Evolutionary conservation across 176 grass and related monocot genomes (phyloP), one percentile per base, ranked within the genome.

Genomic region (Musa schizocarpa): DNA sequence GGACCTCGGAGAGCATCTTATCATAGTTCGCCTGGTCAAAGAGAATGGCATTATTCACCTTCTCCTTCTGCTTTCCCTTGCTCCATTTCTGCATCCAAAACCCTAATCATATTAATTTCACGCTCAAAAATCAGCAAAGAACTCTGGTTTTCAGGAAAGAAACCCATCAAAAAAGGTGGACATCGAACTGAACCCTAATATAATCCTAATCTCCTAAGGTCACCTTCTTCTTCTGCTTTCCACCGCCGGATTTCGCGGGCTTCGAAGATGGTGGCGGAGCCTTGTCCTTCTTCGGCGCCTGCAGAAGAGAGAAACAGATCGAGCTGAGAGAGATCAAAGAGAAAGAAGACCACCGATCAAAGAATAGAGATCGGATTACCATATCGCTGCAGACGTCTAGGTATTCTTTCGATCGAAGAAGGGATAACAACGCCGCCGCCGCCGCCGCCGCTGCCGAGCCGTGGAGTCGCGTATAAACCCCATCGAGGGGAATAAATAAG

Each of bases 1-100:
- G 86, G 51, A 69, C 86, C 82, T 88, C 82, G 6, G 78, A 65
- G 1, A 84, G 27, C 64, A 88, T 78, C 74, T 88, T 88, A 71
- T 88, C 86, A 70, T 81, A 88, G 3, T 78, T 88, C 54, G 82
- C 26, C 86, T 88, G 86, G 78, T 88, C 86, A 52, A 88, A 81
- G 8, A 88, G 74, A 48, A 88, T 74, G 21, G 82, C 21, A 52
- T 88, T 88, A 81, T 88, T 88, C 53, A 88, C 86, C 82, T 88
- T 88, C 86, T 88, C 82, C 86, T 88, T 88, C 68, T 84, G 86
- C 78, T 88, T 88, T 23, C 86, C 86, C 86, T 88, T 88, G 86
- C 86, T 88, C 86, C 86, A 88, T 82, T 88, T 88, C 86, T 88
- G 82, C 69, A 78, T 0, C 9, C 67, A 51, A 23, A 62, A 68